Conservation (phyloP, 192 early-diverging fungal species). For the Backusella psychrophila region DNA sequence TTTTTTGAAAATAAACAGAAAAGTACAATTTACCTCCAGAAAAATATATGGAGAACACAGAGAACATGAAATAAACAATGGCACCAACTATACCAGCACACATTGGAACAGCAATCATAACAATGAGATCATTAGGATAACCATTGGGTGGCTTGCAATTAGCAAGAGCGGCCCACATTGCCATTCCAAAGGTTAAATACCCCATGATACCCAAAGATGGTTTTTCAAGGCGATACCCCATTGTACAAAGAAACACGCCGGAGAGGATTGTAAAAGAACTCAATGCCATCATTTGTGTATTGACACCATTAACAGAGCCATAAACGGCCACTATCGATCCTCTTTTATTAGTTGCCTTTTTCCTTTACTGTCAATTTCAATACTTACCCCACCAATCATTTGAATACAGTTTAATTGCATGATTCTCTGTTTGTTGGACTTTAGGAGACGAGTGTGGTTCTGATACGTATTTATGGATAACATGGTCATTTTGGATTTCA, state of each 20-base stretch:
- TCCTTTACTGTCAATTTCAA: background rate
- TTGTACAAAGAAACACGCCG: background rate
- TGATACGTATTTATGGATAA: background rate
- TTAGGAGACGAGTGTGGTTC: background rate
- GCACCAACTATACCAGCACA: slow-evolving; percentile 12
- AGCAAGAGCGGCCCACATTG: slow-evolving; percentile 8
- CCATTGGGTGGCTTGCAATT: background rate
- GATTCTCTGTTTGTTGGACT: background rate
- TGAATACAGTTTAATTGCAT: background rate
- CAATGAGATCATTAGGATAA: slow-evolving; percentile 3
- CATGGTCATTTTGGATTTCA: background rate
- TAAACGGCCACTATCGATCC: background rate
- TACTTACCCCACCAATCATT: background rate
- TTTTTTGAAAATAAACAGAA: background rate
- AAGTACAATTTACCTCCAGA: background rate
- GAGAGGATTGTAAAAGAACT: background rate
- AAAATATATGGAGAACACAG: background rate
- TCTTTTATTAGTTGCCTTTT: background rate
- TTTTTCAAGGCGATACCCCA: background rate
- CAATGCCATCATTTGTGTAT: background rate
- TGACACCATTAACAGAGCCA: background rate
- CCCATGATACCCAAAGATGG: background rate
- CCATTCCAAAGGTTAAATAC: background rate
- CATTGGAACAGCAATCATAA: slow-evolving; percentile 11
- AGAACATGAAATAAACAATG: background rate